Base-by-base conservation (phyloP, 805 yeast genomes). In the Wickerhamiella kazuoi region DNA sequence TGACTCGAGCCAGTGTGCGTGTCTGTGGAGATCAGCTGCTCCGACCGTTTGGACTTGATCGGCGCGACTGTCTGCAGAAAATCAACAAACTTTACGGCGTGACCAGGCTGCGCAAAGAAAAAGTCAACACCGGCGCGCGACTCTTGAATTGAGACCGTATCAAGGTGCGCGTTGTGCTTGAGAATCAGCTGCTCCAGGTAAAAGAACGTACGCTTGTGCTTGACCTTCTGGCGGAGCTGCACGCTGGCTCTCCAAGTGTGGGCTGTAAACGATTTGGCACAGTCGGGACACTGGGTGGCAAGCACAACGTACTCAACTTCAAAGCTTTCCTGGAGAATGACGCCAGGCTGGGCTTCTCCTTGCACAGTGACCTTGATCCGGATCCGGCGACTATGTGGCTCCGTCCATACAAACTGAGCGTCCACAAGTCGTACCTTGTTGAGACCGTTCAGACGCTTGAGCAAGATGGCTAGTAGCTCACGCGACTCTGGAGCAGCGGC, bases 161-260 rank as follows among this genome's bases (percentile, higher is more conserved):
- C 93, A 44, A 78, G 74, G 57, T 90, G 97, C 4, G 96, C 96
- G 53, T 78, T 80, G 59, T 83, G 93, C 57, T 70, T 84, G 61
- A 90, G 69, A 51, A 90, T 90, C 59, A 93, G 69, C 64, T 90
- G 99, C 65, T 90, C 99, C 51, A 90, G 71, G 55, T 82, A 90
- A 58, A 87, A 71, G 59, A 90, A 87, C 7, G 99, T 90, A 69
- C 95, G 78, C 64, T 90, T 90, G 61, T 90, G 98, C 15, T 82
- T 74, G 29, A 90, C 98, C 58, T 93, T 90, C 62, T 90, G 99
- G 64, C 99, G 78, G 51, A 93, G 79, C 65, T 90, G 99, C 29
- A 93, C 94, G 21, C 87, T 74, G 24, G 99, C 96, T 61, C 90
- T 79, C 98, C 98, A 90, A 3, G 97, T 93, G 60, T 90, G 83